Conservation (phyloP, 2,329 filamentous ascomycete species). For the Alternaria dauci region DNA sequence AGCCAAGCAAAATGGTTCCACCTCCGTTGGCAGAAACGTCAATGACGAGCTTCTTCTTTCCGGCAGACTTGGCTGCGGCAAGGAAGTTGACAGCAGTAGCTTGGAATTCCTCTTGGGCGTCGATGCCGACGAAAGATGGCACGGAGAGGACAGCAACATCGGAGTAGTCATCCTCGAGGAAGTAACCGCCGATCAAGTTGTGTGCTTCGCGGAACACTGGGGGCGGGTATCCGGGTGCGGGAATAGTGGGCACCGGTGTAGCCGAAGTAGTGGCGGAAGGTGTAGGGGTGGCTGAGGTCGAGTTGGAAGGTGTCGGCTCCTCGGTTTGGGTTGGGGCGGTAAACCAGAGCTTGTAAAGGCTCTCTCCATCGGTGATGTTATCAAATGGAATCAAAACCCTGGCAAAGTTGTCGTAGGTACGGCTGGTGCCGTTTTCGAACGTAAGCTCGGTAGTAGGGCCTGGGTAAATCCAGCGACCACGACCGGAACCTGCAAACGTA, state of each 20-base stretch:
- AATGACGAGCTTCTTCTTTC: slow-evolving; percentile 68
- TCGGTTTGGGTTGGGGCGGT: slow-evolving; percentile 33
- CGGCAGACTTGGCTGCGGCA: slow-evolving; percentile 55
- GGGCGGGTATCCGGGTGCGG: slow-evolving; percentile 56
- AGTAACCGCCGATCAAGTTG: slow-evolving; percentile 59
- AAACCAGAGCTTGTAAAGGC: slow-evolving; percentile 52
- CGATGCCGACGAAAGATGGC: slow-evolving; percentile 51
- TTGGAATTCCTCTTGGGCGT: slow-evolving; percentile 51
- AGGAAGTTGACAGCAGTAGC: slow-evolving; percentile 54
- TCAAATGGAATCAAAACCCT: slow-evolving; percentile 53
- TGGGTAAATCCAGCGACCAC: slow-evolving; percentile 55
- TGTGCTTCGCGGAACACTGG: slow-evolving; percentile 53
- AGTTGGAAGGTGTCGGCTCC: slow-evolving; percentile 20
- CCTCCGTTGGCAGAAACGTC: slow-evolving; percentile 68
- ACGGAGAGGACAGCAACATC: slow-evolving; percentile 58
- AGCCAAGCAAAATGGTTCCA: slow-evolving; percentile 66
- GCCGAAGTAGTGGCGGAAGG: slow-evolving; percentile 22
- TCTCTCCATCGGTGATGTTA: slow-evolving; percentile 54
- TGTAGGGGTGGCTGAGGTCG: slow-evolving; percentile 31
- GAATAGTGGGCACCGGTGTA: slow-evolving; percentile 30
- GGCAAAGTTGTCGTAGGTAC: slow-evolving; percentile 55
- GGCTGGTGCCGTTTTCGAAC: slow-evolving; percentile 56
- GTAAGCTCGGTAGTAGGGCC: slow-evolving; percentile 54
- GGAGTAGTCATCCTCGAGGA: slow-evolving; percentile 55
- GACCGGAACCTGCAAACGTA: slow-evolving; percentile 56